Conservation (phyloP, 176 grass and related monocot genomes). For the Poa pratensis region DNA sequence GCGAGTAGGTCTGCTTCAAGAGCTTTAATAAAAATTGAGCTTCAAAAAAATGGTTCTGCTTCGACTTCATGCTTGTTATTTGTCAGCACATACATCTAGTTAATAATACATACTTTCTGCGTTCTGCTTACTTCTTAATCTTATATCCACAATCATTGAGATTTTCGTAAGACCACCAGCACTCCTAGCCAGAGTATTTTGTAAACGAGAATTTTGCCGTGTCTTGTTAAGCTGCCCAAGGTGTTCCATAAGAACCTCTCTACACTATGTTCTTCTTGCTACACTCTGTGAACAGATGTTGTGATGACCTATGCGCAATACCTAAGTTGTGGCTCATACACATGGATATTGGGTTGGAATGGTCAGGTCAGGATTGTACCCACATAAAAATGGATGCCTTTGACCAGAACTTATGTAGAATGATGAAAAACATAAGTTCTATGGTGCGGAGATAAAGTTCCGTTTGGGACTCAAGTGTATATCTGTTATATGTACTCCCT, state of each 20-base stretch:
- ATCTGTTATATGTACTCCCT: neutral
- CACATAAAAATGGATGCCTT: neutral
- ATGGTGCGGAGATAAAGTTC: neutral
- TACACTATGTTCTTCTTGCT: slow-evolving; percentile 6
- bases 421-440: slow-evolving; percentile 23
- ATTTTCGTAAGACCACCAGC: neutral
- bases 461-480: neutral
- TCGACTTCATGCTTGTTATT: neutral
- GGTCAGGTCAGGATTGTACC: neutral
- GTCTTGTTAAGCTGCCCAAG: neutral
- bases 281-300: neutral
- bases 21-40: too few relatives aligned
- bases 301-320: neutral
- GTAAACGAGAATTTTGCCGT: neutral
- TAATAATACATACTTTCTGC: neutral
- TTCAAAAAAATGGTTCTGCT: neutral
- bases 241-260: neutral
- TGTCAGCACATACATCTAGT: slow-evolving; percentile 3
- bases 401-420: neutral
- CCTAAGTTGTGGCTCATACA: slow-evolving; percentile 22
- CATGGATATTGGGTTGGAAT: slow-evolving; percentile 2
- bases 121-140: neutral
- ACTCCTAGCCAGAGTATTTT: neutral
- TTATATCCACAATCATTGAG: neutral
- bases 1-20: neutral